A percentile compares a stretch with the other conserved stretches of the same genome.
These are phyloP conservation scores for Linnemannia zychae DNA, from an alignment of 192 early-diverging fungal species.

Conservation along the genomic window DNA sequence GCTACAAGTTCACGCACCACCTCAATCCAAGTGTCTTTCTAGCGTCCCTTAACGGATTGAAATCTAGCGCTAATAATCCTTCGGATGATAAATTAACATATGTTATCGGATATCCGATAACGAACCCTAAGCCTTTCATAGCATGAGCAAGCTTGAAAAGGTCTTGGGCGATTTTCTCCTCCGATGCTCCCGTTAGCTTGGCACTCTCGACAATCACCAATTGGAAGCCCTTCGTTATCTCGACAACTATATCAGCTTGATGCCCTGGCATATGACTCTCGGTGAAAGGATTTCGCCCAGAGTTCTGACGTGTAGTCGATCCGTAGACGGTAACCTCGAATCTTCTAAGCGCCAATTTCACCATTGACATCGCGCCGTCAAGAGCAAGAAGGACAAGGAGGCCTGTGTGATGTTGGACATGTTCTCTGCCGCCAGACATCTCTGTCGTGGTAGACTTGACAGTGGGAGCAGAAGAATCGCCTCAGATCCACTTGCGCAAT, in stretches of 20 bases:
- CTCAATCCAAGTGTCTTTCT: constrained; percentile 14
- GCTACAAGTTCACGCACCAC: constrained; percentile 18
- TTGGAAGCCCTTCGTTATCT: constrained; percentile 11
- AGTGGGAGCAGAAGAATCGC: too few relatives aligned
- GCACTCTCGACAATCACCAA: constrained; percentile 15
- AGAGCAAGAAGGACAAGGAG: constrained; percentile 17
- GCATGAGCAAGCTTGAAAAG: constrained; percentile 10
- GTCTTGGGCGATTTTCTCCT: constrained; percentile 11
- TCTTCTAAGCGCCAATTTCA: constrained; percentile 10
- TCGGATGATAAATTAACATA: too few relatives aligned
- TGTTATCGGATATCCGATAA: too few relatives aligned
- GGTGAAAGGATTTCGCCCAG: constrained; percentile 11
- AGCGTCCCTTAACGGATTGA: too few relatives aligned
- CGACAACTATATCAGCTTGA: constrained; percentile 10
- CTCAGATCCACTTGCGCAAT: too few relatives aligned
- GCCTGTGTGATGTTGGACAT: too few relatives aligned
- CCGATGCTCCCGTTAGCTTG: constrained; percentile 6
- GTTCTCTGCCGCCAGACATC: too few relatives aligned
- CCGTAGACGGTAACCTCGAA: constrained; percentile 14
- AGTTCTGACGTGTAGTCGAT: constrained; percentile 10
- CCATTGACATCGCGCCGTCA: constrained; percentile 12
- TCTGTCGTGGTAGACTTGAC: too few relatives aligned
- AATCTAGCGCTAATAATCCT: too few relatives aligned
- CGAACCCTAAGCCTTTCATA: too few relatives aligned
- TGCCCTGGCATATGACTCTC: constrained; percentile 11